These are phyloP conservation scores for Thozetella sp. DNA, from an alignment of 495 filamentous ascomycete genomes.

Conservation along the genomic window DNA sequence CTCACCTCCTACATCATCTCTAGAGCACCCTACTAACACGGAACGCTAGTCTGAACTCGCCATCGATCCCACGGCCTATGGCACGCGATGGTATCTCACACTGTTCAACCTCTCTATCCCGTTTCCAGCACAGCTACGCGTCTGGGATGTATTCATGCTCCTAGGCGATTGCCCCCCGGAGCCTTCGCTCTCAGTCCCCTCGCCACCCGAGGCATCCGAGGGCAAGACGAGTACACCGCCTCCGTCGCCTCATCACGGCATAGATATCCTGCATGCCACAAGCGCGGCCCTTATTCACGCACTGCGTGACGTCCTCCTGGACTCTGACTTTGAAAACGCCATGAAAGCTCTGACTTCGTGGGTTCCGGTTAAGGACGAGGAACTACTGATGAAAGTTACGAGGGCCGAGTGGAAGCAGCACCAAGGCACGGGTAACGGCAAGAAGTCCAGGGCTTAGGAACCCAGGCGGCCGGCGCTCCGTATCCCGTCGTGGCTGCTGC, in stretches of 20 bases:
- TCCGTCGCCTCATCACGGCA: constrained; percentile 43
- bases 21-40: constrained; percentile 2
- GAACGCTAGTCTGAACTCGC: constrained; percentile 66
- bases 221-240: neutral
- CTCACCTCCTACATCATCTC: too few relatives aligned
- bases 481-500: neutral
- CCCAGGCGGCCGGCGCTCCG: neutral
- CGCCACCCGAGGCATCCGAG: constrained; percentile 7
- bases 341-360: constrained; percentile 98
- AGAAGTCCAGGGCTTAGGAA: neutral
- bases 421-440: constrained; percentile 17
- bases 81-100: constrained; percentile 96
- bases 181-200: constrained; percentile 15
- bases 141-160: constrained; percentile 99
- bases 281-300: constrained; percentile 91
- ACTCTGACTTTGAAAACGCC: constrained; percentile 94
- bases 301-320: constrained; percentile 86
- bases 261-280: constrained; percentile 90
- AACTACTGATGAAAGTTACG: constrained; percentile 93
- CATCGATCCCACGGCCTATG: constrained; percentile 89
- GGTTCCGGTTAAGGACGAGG: constrained; percentile 94
- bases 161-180: constrained; percentile 68
- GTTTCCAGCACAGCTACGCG: constrained; percentile 93
- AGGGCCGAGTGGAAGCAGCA: constrained; percentile 87
- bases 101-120: constrained; percentile 98